Evolutionary conservation across 2,329 filamentous ascomycete genomes (phyloP), one percentile per base, ranked within the genome.

Genomic region (Raffaelea ambrosiae): DNA sequence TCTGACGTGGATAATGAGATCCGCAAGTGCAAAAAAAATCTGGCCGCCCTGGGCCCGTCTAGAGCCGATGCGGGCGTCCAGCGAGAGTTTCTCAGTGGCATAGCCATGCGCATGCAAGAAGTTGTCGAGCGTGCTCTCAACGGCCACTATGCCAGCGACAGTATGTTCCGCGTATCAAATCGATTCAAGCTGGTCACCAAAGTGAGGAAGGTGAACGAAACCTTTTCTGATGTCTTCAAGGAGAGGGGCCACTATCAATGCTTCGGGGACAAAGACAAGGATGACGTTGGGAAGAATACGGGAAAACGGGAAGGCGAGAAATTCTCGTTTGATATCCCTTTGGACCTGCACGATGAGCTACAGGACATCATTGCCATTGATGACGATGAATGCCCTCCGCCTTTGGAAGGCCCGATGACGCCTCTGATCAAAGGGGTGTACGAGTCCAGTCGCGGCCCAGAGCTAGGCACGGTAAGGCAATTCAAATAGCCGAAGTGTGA

Each of bases 391-490:
- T 57, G 56, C 40, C 35, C 53, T 4, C 1, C 41, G 10, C 54
- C 58, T 0, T 8, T 35, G 0, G 4, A 49, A 0, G 53, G 56
- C 0, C 53, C 60, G 4, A 75, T 81, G 42, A 58, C 73, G 46
- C 40, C 58, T 0, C 72, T 71, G 59, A 72, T 80, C 14, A 57
- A 62, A 19, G 38, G 59, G 0, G 55, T 68, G 0, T 74, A 79
- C 51, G 53, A 53, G 0, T 54, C 59, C 0, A 76, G 68, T 0
- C 71, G 75, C 0, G 77, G 75, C 0, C 72, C 74, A 16, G 74
- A 81, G 44, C 51, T 83, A 0, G 78, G 77, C 1, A 79, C 70
- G 4, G 67, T 56, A 69, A 75, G 50, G 0, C 70, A 19, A 20
- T 21, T 13, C 7, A 13, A 29, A 29, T 29, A 7, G 26, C 13